Base-by-base conservation (phyloP, 2,329 filamentous ascomycete genomes). In the Curvularia hawaiiensis region DNA sequence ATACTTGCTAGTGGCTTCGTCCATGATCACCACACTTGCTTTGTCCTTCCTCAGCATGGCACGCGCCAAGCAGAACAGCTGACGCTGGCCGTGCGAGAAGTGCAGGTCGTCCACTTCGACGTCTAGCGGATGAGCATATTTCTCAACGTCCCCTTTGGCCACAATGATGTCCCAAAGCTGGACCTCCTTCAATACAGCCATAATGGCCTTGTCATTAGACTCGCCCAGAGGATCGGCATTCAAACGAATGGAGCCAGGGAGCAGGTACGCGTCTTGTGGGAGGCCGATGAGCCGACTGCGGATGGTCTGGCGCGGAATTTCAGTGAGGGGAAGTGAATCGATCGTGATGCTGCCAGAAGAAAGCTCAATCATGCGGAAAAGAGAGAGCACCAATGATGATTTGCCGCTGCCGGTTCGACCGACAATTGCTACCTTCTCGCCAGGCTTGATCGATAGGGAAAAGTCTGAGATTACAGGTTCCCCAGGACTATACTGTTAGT, bases 21-120 rank as follows among this genome's bases (percentile, higher is more conserved):
- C 73, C 12, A 75, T 57, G 11, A 75, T 64, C 8, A 75, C 50
- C 2, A 75, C 51, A 5, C 60, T 67, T 0, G 69, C 61, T 30
- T 62, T 67, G 38, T 69, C 65, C n/a, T 50, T 59, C 22, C 67
- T 59, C 8, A 89, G 70, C 18, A 89, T 78, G 0, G 85, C 87
- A 0, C 86, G 75, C 0, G 84, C 86, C 1, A 90, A 79, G 60
- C 82, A 86, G 63, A 90, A 87, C 0, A 90, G 78, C 65, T 90
- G 87, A 44, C 81, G 82, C 69, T 90, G 87, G 0, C 88, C 88
- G 22, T 72, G 66, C 14, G 65, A 69, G 45, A 75, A 69, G 45
- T 74, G 69, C 11, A 72, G 56, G 50, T 73, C 70, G 7, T 73
- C 68, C 14, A 75, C 69, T 12, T 65, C 51, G 9, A 72, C 68